Conservation (phyloP, 2,329 filamentous ascomycete species). For the Hortaea sp. region DNA sequence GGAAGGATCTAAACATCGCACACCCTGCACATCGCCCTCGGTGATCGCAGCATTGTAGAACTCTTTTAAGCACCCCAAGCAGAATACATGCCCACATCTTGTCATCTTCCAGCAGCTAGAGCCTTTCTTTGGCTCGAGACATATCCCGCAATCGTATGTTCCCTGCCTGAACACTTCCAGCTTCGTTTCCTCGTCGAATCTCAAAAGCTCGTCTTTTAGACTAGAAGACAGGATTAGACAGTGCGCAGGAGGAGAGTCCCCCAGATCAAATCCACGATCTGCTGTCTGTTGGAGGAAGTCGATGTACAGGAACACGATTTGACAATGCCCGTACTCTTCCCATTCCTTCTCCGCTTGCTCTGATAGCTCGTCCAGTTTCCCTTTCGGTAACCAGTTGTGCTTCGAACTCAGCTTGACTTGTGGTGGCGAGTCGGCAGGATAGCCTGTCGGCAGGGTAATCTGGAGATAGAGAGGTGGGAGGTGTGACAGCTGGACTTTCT, state of each 20-base stretch:
- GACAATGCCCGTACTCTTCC: constrained; percentile 49
- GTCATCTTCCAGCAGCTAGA: constrained; percentile 68
- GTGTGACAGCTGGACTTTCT: constrained; percentile 42
- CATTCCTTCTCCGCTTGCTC: constrained; percentile 42
- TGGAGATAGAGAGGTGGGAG: constrained; percentile 46
- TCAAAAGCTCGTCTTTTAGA: constrained; percentile 60
- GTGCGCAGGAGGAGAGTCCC: constrained; percentile 26
- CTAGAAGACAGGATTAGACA: constrained; percentile 39
- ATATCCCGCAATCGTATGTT: constrained; percentile 82
- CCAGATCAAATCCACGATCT: constrained; percentile 44
- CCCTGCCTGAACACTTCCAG: constrained; percentile 67
- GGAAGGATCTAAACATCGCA: constrained; percentile 69
- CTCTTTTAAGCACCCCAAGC: constrained; percentile 72
- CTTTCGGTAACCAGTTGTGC: constrained; percentile 43
- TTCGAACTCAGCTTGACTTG: constrained; percentile 38
- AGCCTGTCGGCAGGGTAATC: constrained; percentile 44
- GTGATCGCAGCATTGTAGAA: constrained; percentile 84
- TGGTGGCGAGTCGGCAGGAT: constrained; percentile 45
- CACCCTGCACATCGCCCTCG: constrained; percentile 68
- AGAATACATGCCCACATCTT: constrained; percentile 86
- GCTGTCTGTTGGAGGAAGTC: constrained; percentile 50
- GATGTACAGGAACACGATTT: constrained; percentile 51
- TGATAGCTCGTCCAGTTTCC: constrained; percentile 35
- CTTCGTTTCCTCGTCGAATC: constrained; percentile 67
- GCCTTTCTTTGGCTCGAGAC: constrained; percentile 87